phyloP scores from a whole-genome alignment of 768 basidiomycete genomes.

The Lentinula boryana region DNA sequence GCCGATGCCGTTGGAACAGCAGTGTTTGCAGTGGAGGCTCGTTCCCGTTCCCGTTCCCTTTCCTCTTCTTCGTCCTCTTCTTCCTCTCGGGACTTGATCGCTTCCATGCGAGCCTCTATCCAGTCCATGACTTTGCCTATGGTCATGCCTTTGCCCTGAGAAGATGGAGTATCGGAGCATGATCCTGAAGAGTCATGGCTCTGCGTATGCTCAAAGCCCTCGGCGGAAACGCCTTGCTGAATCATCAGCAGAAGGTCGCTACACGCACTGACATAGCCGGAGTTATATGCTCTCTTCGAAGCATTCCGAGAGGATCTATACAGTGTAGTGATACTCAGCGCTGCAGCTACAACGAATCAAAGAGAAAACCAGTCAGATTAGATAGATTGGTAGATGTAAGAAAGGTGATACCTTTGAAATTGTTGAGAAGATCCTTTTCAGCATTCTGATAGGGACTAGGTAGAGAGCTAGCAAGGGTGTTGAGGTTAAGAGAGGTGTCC shows the following conservation, averaged over 20 bases:
- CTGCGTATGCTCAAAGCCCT: slow-evolving; percentile 34
- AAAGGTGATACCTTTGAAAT: slow-evolving; percentile 61
- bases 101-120: slow-evolving; percentile 77
- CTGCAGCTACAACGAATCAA: slow-evolving; percentile 49
- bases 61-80: slow-evolving; percentile 84
- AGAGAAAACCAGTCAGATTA: slow-evolving; percentile 7
- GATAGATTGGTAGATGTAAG: slow-evolving; percentile 10
- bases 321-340: slow-evolving; percentile 77
- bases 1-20: neutral
- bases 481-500: slow-evolving; percentile 59
- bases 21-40: slow-evolving; percentile 16
- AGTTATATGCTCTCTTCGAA: slow-evolving; percentile 75
- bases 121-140: slow-evolving; percentile 82
- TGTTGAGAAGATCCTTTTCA: slow-evolving; percentile 75
- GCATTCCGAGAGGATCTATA: slow-evolving; percentile 75
- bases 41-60: slow-evolving; percentile 48
- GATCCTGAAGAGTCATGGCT: slow-evolving; percentile 32
- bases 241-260: slow-evolving; percentile 78
- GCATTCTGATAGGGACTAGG: slow-evolving; percentile 70
- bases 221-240: slow-evolving; percentile 73
- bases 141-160: slow-evolving; percentile 55
- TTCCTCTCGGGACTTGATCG: slow-evolving; percentile 66
- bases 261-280: slow-evolving; percentile 75
- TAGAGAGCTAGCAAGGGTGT: slow-evolving; percentile 71
- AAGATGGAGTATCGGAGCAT: neutral